These are phyloP conservation scores for Hevea brasiliensis DNA, from an alignment of 345 rosid genomes.

Conservation along the genomic window DNA sequence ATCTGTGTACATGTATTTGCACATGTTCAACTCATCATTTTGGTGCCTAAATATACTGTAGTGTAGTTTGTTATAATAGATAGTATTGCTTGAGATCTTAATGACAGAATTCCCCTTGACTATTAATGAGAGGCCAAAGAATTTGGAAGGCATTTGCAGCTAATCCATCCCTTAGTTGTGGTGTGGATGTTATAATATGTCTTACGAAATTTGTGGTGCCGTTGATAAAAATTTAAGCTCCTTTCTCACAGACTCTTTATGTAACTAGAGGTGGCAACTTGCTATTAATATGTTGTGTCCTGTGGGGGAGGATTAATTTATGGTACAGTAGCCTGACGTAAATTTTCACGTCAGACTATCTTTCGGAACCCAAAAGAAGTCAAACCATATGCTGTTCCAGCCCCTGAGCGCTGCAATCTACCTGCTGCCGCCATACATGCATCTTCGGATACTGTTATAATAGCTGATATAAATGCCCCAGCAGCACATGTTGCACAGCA, in stretches of 20 bases:
- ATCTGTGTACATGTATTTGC: not conserved
- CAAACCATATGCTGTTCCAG: conserved; percentile 69
- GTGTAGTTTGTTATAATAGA: not conserved
- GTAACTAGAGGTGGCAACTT: conserved; percentile 7
- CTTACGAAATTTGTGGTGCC: not conserved
- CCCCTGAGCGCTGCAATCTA: conserved; percentile 90
- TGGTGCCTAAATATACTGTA: not conserved
- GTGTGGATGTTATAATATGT: not conserved
- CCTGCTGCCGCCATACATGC: conserved; percentile 94
- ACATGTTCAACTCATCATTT: not conserved
- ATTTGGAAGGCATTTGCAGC: not conserved
- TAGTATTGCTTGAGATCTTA: not conserved
- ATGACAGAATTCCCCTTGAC: not conserved
- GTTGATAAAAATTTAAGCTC: not conserved
- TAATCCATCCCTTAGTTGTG: not conserved
- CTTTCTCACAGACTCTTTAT: not conserved
- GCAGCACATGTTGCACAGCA: conserved; percentile 89
- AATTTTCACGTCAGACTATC: conserved; percentile 65
- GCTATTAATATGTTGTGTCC: conserved; percentile 8
- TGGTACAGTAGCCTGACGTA: conserved; percentile 13
- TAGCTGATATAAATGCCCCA: conserved; percentile 84
- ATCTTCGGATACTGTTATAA: conserved; percentile 71
- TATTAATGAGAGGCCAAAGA: conserved; percentile 1
- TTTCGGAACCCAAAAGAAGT: conserved; percentile 87
- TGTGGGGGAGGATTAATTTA: not conserved